A percentile compares a stretch with the other conserved stretches of the same genome.
phyloP scores from a whole-genome alignment of 495 filamentous ascomycete species.

The Aspergillus homomorphus region DNA sequence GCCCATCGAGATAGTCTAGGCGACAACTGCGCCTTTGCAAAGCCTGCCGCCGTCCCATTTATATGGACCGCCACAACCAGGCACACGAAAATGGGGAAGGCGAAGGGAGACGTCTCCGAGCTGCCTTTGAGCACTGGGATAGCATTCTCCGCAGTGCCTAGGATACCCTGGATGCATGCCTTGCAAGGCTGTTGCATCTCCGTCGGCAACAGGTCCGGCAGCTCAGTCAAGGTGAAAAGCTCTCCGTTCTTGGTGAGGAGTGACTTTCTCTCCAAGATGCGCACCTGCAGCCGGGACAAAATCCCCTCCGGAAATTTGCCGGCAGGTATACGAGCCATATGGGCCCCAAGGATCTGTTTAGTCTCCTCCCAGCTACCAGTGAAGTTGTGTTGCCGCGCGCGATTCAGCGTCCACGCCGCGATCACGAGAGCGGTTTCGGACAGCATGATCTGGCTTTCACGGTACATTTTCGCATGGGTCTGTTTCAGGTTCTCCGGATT shows the following conservation, averaged over 20 bases:
- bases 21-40: conserved; percentile 20
- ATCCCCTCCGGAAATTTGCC: conserved; percentile 33
- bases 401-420: conserved; percentile 38
- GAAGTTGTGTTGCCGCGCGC: conserved; percentile 31
- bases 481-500: conserved; percentile 40
- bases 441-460: conserved; percentile 39
- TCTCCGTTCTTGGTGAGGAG: conserved; percentile 37
- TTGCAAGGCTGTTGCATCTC: conserved; percentile 28
- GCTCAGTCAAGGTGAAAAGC: conserved; percentile 34
- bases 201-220: conserved; percentile 31
- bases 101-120: conserved; percentile 20
- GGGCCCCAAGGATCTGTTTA: conserved; percentile 30
- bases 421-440: conserved; percentile 43
- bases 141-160: conserved; percentile 13
- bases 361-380: conserved; percentile 32
- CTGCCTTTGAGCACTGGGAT: conserved; percentile 24
- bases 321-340: conserved; percentile 32
- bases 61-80: conserved; percentile 20
- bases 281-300: conserved; percentile 30
- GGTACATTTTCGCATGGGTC: conserved; percentile 41
- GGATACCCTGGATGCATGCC: conserved; percentile 27
- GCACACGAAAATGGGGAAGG: conserved; percentile 29
- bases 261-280: conserved; percentile 39
- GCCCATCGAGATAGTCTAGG: conserved; percentile 37
- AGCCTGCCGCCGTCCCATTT: conserved; percentile 3